phyloP scores from a whole-genome alignment of 495 filamentous ascomycete genomes.

The Pyrenula aspistea region DNA sequence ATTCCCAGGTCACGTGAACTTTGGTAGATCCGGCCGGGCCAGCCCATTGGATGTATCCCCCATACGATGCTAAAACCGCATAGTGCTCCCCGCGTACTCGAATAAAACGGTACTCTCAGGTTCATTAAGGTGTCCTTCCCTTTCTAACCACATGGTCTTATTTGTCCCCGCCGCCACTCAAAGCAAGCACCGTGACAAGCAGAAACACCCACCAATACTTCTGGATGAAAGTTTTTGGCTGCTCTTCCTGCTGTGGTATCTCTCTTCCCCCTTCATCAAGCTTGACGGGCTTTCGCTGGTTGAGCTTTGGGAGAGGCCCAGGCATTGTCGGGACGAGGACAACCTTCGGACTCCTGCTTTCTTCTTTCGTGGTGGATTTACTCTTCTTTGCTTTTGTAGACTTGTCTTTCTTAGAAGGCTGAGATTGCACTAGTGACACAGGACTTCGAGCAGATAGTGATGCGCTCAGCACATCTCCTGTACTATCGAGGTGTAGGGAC shows the following conservation, averaged over 20 bases:
- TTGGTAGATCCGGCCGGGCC: too few species aligned
- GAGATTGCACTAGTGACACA: neutral
- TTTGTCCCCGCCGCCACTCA: slow-evolving; percentile 28
- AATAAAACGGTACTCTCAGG: too few species aligned
- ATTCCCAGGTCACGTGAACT: too few species aligned
- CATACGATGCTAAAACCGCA: too few species aligned
- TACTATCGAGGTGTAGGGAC: neutral
- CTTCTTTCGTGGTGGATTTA: neutral
- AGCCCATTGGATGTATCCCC: too few species aligned
- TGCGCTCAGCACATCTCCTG: neutral
- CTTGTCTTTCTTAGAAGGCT: neutral
- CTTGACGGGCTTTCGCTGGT: slow-evolving; percentile 23
- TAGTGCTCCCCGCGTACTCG: too few species aligned
- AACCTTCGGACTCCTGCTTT: slow-evolving; percentile 6
- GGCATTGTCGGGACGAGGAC: slow-evolving; percentile 16
- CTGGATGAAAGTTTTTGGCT: slow-evolving; percentile 33
- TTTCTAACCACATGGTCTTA: neutral
- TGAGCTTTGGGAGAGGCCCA: slow-evolving; percentile 26
- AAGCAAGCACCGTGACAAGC: slow-evolving; percentile 26
- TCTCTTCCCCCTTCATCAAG: slow-evolving; percentile 25
- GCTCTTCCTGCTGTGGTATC: slow-evolving; percentile 15
- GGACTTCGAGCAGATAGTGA: neutral
- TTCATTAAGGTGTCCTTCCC: too few species aligned
- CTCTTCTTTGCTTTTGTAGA: neutral
- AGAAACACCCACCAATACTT: slow-evolving; percentile 40